These are phyloP conservation scores for Ophiostoma ips DNA, from an alignment of 2,329 filamentous ascomycete species.

Conservation along the genomic window DNA sequence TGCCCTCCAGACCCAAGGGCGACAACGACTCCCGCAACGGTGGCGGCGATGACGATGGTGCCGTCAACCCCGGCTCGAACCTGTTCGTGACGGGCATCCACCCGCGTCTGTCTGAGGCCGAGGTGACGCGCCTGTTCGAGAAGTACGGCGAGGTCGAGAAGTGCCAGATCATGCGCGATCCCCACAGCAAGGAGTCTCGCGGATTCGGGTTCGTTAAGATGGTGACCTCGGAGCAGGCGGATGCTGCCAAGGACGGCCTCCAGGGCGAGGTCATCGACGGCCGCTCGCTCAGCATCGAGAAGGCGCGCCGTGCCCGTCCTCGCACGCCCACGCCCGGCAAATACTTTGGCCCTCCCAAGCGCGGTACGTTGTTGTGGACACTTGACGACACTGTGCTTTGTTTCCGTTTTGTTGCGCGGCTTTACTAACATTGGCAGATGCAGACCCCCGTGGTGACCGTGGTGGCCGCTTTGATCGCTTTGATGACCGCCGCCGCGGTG, in stretches of 20 bases:
- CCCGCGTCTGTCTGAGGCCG: conserved; percentile 74
- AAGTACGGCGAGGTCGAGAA: conserved; percentile 99
- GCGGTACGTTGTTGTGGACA: conserved; percentile 53
- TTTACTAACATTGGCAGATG: conserved; percentile 23
- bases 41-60: conserved; percentile 56
- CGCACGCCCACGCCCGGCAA: conserved; percentile 95
- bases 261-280: conserved; percentile 94
- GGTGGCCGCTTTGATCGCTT: conserved; percentile 37
- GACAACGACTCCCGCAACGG: conserved; percentile 25
- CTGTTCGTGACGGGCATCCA: conserved; percentile 98
- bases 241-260: conserved; percentile 90
- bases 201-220: conserved; percentile 99
- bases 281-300: conserved; percentile 94
- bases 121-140: conserved; percentile 90
- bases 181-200: conserved; percentile 95
- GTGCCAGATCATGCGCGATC: conserved; percentile 99
- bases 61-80: conserved; percentile 89
- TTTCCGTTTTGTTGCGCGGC: conserved; percentile 16
- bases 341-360: conserved; percentile 97
- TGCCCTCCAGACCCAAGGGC: conserved; percentile 30
- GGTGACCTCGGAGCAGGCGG: conserved; percentile 85
- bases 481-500: conserved; percentile 48
- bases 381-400: no score
- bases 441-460: conserved; percentile 23
- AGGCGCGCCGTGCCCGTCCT: conserved; percentile 87